phyloP scores from a whole-genome alignment of 2,329 filamentous ascomycete genomes.

The Ceratocystis cacaofunesta region DNA sequence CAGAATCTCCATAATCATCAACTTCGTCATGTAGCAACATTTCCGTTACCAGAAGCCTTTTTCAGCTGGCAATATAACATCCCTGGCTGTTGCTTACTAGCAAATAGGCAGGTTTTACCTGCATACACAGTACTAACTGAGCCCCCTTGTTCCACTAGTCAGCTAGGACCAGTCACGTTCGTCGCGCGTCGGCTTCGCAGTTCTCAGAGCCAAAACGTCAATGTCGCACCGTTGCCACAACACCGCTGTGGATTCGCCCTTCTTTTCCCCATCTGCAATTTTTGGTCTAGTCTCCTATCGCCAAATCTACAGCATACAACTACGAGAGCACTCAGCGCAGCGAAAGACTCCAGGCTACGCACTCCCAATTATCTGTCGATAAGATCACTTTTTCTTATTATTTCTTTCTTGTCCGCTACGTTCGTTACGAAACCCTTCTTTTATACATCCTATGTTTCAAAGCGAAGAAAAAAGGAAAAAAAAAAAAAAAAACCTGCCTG shows the following conservation, averaged over 20 bases:
- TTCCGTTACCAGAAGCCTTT: not conserved
- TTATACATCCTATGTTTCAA: not conserved
- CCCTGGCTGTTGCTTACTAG: not conserved
- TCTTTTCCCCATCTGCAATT: not conserved
- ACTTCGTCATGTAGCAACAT: not conserved
- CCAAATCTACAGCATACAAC: not conserved
- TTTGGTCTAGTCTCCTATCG: not conserved
- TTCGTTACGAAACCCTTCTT: not conserved
- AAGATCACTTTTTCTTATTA: not conserved
- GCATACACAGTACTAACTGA: not conserved
- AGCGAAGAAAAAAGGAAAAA: not conserved
- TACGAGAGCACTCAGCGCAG: not conserved
- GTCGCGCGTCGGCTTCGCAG: not conserved
- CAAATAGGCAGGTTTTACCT: not conserved
- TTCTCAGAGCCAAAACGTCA: not conserved
- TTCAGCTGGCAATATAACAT: not conserved
- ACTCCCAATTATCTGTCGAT: too few relatives aligned
- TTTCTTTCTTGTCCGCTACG: not conserved
- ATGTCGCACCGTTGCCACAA: not conserved
- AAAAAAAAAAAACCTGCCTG: not conserved
- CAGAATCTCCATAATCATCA: not conserved
- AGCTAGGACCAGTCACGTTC: not conserved
- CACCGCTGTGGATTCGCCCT: not conserved
- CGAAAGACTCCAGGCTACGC: not conserved
- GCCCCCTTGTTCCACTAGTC: not conserved